A percentile compares a stretch with the other conserved stretches of the same genome.
Conservation (phyloP, 768 basidiomycete genomes). For the Tylopilus sp. region DNA sequence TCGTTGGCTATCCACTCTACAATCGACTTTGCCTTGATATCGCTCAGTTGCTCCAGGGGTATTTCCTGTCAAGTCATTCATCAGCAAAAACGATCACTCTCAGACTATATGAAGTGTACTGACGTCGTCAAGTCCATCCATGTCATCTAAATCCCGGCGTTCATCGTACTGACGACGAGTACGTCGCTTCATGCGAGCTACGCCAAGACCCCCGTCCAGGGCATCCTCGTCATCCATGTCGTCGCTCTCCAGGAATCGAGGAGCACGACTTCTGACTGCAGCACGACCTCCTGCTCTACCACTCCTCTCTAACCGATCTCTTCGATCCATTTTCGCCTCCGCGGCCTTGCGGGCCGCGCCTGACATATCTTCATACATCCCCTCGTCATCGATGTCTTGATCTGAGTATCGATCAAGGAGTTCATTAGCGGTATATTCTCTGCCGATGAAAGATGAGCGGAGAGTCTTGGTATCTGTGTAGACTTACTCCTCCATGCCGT, state of each 20-base stretch:
- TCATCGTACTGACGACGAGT: conserved; percentile 94
- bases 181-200: conserved; percentile 73
- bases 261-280: conserved; percentile 74
- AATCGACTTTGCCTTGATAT: conserved; percentile 97
- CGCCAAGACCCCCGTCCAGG: conserved; percentile 60
- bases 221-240: conserved; percentile 76
- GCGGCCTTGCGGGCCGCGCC: conserved; percentile 72
- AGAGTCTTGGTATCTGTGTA: conserved; percentile 1
- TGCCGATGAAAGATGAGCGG: conserved; percentile 27
- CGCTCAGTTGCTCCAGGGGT: conserved; percentile 91
- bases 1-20: conserved; percentile 97
- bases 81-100: conserved; percentile 13
- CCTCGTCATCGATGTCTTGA: conserved; percentile 81
- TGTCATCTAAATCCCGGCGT: conserved; percentile 82
- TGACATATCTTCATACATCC: conserved; percentile 65
- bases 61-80: conserved; percentile 59
- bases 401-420: conserved; percentile 85
- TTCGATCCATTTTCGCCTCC: conserved; percentile 82
- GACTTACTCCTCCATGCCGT: conserved; percentile 69
- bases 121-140: conserved; percentile 86
- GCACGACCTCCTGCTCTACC: conserved; percentile 73
- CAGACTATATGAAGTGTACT: conserved; percentile 29
- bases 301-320: conserved; percentile 71
- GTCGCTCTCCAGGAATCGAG: conserved; percentile 83
- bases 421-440: conserved; percentile 85